Conservation (phyloP, 2,329 filamentous ascomycete species). For the Neopestalotiopsis rosae region DNA sequence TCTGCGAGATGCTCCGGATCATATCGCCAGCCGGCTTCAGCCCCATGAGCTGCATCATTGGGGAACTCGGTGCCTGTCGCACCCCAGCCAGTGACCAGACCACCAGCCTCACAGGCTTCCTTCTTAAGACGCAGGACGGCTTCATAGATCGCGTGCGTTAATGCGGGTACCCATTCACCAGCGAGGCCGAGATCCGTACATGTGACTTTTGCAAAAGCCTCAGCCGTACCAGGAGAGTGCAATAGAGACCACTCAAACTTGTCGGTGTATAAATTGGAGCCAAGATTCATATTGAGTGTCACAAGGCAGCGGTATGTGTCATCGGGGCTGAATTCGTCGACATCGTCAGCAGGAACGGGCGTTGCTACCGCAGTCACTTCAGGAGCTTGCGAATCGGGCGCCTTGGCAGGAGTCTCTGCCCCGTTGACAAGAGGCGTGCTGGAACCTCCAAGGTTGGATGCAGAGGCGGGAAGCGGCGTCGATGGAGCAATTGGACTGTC, state of each 20-base stretch:
- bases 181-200: constrained; percentile 89
- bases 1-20: constrained; percentile 88
- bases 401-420: constrained; percentile 55
- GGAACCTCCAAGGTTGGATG: constrained; percentile 48
- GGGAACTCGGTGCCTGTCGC: constrained; percentile 75
- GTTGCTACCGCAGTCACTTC: constrained; percentile 75
- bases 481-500: constrained; percentile 49
- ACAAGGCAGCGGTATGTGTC: constrained; percentile 95
- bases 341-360: constrained; percentile 66
- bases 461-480: constrained; percentile 41
- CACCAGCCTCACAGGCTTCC: constrained; percentile 91
- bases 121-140: constrained; percentile 92
- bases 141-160: constrained; percentile 97
- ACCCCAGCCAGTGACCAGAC: constrained; percentile 76
- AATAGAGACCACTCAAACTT: constrained; percentile 98
- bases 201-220: constrained; percentile 89
- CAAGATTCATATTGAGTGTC: constrained; percentile 86
- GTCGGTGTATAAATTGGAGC: constrained; percentile 91
- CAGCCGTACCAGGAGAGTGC: constrained; percentile 88
- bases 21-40: constrained; percentile 91
- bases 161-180: constrained; percentile 92
- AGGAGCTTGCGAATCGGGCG: constrained; percentile 48
- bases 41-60: constrained; percentile 85
- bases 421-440: constrained; percentile 63
- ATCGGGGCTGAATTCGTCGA: constrained; percentile 83